Percentiles rank a stretch among this genome's conserved stretches.
Evolutionary conservation across 805 yeast species (phyloP).

Genomic region (Schizosaccharomyces japonicus): DNA sequence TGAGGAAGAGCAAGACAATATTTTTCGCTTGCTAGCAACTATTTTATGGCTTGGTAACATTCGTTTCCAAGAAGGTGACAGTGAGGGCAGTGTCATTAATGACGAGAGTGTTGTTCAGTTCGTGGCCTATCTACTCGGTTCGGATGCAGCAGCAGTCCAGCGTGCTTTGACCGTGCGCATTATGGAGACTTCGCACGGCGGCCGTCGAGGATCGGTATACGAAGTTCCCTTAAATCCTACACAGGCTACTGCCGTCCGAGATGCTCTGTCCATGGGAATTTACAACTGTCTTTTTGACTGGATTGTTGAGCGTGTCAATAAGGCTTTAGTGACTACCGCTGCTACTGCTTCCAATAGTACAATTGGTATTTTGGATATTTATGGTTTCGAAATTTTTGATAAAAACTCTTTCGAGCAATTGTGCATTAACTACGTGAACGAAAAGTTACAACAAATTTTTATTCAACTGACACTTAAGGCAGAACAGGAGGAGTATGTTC

Average conservation of each 20-base stretch:
- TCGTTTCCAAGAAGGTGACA: slow-evolving; percentile 61
- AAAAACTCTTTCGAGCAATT: slow-evolving; percentile 89
- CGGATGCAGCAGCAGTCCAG: slow-evolving; percentile 39
- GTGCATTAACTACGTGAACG: slow-evolving; percentile 82
- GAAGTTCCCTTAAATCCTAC: slow-evolving; percentile 79
- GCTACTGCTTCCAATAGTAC: slow-evolving; percentile 27
- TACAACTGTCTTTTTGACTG: slow-evolving; percentile 85
- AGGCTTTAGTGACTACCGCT: slow-evolving; percentile 35
- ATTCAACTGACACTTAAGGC: slow-evolving; percentile 87
- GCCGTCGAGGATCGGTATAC: slow-evolving; percentile 73
- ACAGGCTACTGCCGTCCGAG: slow-evolving; percentile 79
- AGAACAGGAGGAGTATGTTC: slow-evolving; percentile 91
- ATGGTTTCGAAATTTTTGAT: slow-evolving; percentile 92
- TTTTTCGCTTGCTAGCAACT: slow-evolving; percentile 63
- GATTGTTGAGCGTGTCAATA: slow-evolving; percentile 81
- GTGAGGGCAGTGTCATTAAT: slow-evolving; percentile 58
- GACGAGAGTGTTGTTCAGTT: slow-evolving; percentile 84
- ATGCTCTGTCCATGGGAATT: slow-evolving; percentile 83
- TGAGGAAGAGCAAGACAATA: slow-evolving; percentile 68
- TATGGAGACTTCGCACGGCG: slow-evolving; percentile 75
- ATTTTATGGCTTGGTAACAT: slow-evolving; percentile 89
- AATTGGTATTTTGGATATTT: slow-evolving; percentile 87
- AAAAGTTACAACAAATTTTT: slow-evolving; percentile 87
- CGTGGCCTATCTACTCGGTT: slow-evolving; percentile 75
- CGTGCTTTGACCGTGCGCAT: slow-evolving; percentile 56